Evolutionary conservation across 768 basidiomycete species (phyloP).

Genomic region (Rhodotorula graminis): DNA sequence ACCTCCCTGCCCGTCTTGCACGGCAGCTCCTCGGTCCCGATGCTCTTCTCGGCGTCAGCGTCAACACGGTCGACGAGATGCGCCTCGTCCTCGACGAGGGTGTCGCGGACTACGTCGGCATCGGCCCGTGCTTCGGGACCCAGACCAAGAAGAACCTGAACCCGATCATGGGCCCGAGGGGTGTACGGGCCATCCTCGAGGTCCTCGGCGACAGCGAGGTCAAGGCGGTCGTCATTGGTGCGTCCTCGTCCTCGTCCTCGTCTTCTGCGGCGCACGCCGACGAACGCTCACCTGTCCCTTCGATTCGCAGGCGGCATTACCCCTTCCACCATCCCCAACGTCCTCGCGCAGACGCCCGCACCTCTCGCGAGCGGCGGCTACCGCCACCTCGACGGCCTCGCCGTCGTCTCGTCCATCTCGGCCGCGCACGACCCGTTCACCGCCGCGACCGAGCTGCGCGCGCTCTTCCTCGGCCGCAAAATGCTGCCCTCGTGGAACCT

Average conservation of each 20-base stretch:
- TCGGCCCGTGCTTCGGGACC: slow-evolving; percentile 79
- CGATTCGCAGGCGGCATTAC: slow-evolving; percentile 79
- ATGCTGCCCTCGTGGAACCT: not conserved
- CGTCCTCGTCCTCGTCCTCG: slow-evolving; percentile 32
- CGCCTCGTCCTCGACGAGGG: slow-evolving; percentile 57
- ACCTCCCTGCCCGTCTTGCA: slow-evolving; percentile 63
- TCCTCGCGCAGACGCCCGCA: slow-evolving; percentile 61
- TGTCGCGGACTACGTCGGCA: slow-evolving; percentile 77
- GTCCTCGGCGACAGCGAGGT: slow-evolving; percentile 61
- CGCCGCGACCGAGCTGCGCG: slow-evolving; percentile 18
- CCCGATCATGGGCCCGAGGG: slow-evolving; percentile 65
- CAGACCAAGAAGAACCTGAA: slow-evolving; percentile 68
- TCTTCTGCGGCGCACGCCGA: not conserved
- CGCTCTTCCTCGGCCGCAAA: slow-evolving; percentile 54
- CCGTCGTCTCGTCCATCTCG: slow-evolving; percentile 82
- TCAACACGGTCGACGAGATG: slow-evolving; percentile 65
- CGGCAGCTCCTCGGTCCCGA: slow-evolving; percentile 68
- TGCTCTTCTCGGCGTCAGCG: slow-evolving; percentile 74
- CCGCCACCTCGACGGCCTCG: slow-evolving; percentile 69
- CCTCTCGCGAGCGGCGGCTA: slow-evolving; percentile 22
- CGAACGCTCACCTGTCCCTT: not conserved
- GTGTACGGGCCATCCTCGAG: slow-evolving; percentile 63
- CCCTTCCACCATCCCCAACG: slow-evolving; percentile 66
- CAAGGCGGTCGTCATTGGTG: slow-evolving; percentile 81
- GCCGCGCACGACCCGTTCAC: slow-evolving; percentile 52